Evolutionary conservation across 2,329 filamentous ascomycete genomes (phyloP).

Genomic region (Leptodontidium sp.): DNA sequence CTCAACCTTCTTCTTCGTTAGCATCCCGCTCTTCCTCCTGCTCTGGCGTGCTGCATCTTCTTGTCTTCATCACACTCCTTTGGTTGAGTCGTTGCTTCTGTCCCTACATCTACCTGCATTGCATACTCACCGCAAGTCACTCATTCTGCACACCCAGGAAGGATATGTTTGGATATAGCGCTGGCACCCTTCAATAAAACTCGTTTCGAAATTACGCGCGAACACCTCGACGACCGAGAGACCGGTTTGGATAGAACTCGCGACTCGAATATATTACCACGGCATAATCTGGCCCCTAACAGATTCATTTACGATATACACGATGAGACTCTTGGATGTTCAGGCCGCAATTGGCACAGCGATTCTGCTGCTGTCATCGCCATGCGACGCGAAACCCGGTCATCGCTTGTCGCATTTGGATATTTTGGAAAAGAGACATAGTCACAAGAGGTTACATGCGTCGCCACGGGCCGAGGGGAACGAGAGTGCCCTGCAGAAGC

Average conservation of each 20-base stretch:
- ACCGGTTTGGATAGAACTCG: conserved; percentile 9
- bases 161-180: conserved; percentile 26
- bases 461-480: conserved; percentile 35
- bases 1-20: conserved; percentile 4
- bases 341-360: conserved; percentile 60
- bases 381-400: conserved; percentile 42
- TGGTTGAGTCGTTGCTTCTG: conserved; percentile 10
- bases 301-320: conserved; percentile 35
- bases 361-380: conserved; percentile 54
- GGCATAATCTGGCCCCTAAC: conserved; percentile 19
- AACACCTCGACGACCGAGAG: background rate
- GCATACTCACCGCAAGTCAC: conserved; percentile 24
- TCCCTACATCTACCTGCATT: background rate
- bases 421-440: conserved; percentile 40
- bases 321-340: conserved; percentile 63
- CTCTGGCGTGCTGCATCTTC: background rate
- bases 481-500: conserved; percentile 39
- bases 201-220: conserved; percentile 17
- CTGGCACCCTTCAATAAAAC: conserved; percentile 15
- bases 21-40: background rate
- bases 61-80: conserved; percentile 20
- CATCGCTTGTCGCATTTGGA: conserved; percentile 41
- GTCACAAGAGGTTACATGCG: conserved; percentile 38
- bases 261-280: conserved; percentile 9
- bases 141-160: conserved; percentile 14